Percentiles rank a stretch among this genome's conserved stretches.
Evolutionary conservation across 495 filamentous ascomycete genomes (phyloP).

Genomic region (Aspergillus baeticus): DNA sequence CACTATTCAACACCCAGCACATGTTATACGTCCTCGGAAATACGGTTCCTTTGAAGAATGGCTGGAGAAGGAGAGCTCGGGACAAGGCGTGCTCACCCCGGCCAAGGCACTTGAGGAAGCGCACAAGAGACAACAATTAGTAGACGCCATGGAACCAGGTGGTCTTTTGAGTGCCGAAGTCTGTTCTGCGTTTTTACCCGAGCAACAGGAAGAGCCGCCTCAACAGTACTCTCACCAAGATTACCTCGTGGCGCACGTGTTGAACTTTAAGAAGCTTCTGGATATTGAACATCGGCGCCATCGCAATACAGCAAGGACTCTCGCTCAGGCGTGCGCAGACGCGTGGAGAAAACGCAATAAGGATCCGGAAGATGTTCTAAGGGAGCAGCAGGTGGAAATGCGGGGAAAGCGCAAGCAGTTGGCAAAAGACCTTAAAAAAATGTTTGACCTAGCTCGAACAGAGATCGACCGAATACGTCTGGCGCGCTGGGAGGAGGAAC

Average conservation of each 20-base stretch:
- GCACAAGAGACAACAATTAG: conserved; percentile 52
- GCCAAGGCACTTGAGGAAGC: conserved; percentile 57
- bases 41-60: conserved; percentile 56
- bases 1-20: conserved; percentile 51
- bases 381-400: conserved; percentile 49
- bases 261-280: conserved; percentile 77
- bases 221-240: conserved; percentile 82
- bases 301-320: conserved; percentile 41
- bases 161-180: conserved; percentile 69
- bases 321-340: conserved; percentile 48
- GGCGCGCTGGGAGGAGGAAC: conserved; percentile 79
- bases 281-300: conserved; percentile 75
- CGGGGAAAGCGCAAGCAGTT: conserved; percentile 65
- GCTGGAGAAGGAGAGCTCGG: conserved; percentile 47
- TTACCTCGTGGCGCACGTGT: conserved; percentile 76
- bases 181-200: conserved; percentile 74
- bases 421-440: conserved; percentile 65
- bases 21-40: conserved; percentile 43
- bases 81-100: conserved; percentile 41
- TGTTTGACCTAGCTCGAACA: conserved; percentile 74
- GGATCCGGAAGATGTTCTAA: conserved; percentile 44
- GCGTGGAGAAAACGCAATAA: conserved; percentile 46
- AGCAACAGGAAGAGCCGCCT: conserved; percentile 69
- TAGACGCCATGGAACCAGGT: conserved; percentile 68
- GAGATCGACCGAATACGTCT: conserved; percentile 73